A percentile compares a stretch with the other conserved stretches of the same genome.
Conservation (phyloP, 306 rosid species). For the Quercus suber region DNA sequence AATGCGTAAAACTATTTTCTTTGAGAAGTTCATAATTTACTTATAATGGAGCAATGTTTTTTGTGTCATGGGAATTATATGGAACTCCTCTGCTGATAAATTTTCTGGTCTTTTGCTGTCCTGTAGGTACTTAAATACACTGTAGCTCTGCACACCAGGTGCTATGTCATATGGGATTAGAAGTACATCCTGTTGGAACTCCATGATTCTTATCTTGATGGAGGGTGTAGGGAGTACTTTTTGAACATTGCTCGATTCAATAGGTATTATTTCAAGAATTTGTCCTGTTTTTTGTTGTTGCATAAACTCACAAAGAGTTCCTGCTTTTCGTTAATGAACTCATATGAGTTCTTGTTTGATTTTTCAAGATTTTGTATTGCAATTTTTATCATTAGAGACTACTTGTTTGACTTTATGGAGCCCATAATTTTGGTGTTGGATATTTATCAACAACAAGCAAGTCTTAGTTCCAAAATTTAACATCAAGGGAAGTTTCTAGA, state of each 20-base stretch:
- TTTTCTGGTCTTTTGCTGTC: background rate
- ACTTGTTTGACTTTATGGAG: background rate
- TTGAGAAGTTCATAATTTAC: background rate
- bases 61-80: background rate
- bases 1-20: background rate
- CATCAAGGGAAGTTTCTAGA: background rate
- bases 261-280: background rate
- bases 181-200: background rate
- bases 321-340: background rate
- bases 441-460: background rate
- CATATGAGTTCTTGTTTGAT: background rate
- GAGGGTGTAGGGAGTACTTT: conserved; percentile 5
- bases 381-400: background rate
- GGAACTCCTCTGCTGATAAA: background rate
- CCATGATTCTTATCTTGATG: background rate
- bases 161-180: conserved; percentile 5
- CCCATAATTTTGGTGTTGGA: background rate
- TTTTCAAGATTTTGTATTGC: background rate
- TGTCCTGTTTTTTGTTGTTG: background rate
- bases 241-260: background rate
- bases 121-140: conserved; percentile 20
- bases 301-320: background rate
- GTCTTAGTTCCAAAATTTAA: background rate
- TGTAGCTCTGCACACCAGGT: conserved; percentile 12
- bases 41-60: background rate